Evolutionary conservation across 148 eudicot genomes (phyloP), one percentile per base, ranked within the genome.

Genomic region (Rhododendron molle): DNA sequence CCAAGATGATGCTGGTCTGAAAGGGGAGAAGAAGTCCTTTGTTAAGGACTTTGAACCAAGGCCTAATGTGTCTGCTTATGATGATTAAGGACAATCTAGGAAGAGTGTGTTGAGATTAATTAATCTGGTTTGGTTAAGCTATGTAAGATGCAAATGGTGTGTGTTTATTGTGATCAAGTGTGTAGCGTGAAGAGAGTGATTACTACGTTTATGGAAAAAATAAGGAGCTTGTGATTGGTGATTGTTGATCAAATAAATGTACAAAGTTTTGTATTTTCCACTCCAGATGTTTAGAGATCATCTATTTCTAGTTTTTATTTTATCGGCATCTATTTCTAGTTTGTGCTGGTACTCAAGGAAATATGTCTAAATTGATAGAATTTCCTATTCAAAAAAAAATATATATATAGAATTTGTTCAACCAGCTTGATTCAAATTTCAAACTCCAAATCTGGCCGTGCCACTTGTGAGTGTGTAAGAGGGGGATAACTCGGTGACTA

Each of bases 31-130:
- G 43, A 87, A 78, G 43, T 20, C 82, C 0, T 83, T 78, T n/a
- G 65, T 40, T 7, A 28, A 79, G 7, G 88, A 87, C 6, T 87
- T 79, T 67, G 78, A 87, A 13, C 82, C 86, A 15, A 67, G 82
- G 44, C 77, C 85, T 3, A 87, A 65, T 78, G 52, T 83, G n/a
- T 76, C 47, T 28, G 67, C 49, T 82, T 82, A 65, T 43, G 21
- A 82, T 3, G 84, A 56, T 52, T 80, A 80, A 80, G 67, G 62
- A 28, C 36, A 18, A 52, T 47, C 26, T 5, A 11, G 6, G 32
- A 30, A 38, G 2, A 12, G 20, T 13, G 32, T 46, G 26, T 1
- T n/a, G 6, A 23, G 32, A 8, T 5, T 77, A 43, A 43, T 34
- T 20, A 58, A 20, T 58, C 8, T 58, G 65, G 9, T 21, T 58